Percentiles rank a stretch among this genome's conserved stretches.
Evolutionary conservation across 2,329 filamentous ascomycete genomes (phyloP).

Genomic region (Blastomyces gilchristii): DNA sequence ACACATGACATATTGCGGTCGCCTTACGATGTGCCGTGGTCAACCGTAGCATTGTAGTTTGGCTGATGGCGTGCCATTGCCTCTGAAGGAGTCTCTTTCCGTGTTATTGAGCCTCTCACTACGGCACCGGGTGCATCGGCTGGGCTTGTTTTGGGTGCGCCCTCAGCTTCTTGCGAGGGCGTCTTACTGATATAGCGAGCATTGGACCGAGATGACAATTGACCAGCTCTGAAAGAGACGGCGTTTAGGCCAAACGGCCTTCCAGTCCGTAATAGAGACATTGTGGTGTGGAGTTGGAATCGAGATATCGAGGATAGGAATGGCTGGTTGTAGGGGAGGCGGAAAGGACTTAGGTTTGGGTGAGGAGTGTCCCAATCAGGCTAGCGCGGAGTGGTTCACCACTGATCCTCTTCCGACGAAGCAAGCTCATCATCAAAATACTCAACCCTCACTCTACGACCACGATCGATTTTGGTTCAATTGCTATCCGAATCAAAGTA

Average conservation of each 20-base stretch:
- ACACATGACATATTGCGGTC: slow-evolving; percentile 6
- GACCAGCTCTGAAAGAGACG: slow-evolving; percentile 26
- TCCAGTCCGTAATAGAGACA: slow-evolving; percentile 56
- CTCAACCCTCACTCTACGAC: slow-evolving; percentile 18
- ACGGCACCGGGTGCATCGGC: slow-evolving; percentile 35
- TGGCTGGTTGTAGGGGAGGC: background rate
- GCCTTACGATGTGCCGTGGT: slow-evolving; percentile 82
- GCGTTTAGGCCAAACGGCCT: slow-evolving; percentile 20
- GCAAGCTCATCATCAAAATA: slow-evolving; percentile 3
- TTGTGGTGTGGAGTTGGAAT: slow-evolving; percentile 31
- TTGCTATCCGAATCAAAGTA: slow-evolving; percentile 27
- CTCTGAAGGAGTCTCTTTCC: slow-evolving; percentile 41
- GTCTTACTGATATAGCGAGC: slow-evolving; percentile 33
- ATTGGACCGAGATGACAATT: slow-evolving; percentile 26
- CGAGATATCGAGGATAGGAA: background rate
- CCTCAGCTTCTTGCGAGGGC: slow-evolving; percentile 30
- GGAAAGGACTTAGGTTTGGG: background rate
- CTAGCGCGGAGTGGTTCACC: slow-evolving; percentile 25
- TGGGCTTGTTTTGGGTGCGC: slow-evolving; percentile 35
- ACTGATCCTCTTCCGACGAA: slow-evolving; percentile 9
- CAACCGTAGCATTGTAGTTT: slow-evolving; percentile 68
- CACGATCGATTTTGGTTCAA: slow-evolving; percentile 26
- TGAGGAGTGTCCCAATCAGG: slow-evolving; percentile 22
- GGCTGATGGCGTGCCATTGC: slow-evolving; percentile 57
- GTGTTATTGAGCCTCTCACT: slow-evolving; percentile 38